Evolutionary conservation across 768 basidiomycete species (phyloP).

Genomic region (Termitomyces sp.): DNA sequence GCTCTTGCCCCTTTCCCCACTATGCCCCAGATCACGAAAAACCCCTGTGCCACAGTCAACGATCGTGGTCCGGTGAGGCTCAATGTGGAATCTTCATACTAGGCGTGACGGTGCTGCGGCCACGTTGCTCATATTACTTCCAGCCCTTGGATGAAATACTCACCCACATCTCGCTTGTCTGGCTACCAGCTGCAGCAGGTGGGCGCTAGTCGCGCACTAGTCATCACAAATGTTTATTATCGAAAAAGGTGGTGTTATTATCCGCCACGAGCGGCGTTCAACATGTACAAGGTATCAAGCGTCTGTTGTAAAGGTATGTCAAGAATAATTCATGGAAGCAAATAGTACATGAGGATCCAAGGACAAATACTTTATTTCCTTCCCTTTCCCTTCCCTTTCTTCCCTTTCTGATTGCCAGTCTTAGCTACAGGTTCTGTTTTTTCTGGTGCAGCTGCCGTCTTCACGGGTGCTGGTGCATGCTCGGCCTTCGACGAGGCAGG

Average conservation of each 20-base stretch:
- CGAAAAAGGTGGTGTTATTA: conserved; percentile 6
- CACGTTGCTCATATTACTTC: conserved; percentile 8
- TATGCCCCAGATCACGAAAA: conserved; percentile 5
- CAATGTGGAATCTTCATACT: not conserved
- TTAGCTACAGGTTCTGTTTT: conserved; percentile 14
- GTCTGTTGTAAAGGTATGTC: conserved; percentile 7
- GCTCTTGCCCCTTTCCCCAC: not conserved
- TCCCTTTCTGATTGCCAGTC: conserved; percentile 15
- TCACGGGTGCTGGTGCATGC: not conserved
- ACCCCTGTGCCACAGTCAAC: not conserved
- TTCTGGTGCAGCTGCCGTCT: conserved; percentile 4
- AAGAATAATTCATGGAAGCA: conserved; percentile 14
- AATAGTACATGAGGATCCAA: conserved; percentile 1
- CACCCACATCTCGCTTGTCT: not conserved
- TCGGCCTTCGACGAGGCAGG: conserved; percentile 1
- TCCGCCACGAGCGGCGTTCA: not conserved
- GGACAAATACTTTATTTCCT: conserved; percentile 5
- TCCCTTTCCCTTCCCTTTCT: conserved; percentile 17
- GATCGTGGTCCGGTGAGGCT: not conserved
- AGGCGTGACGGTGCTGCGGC: not conserved
- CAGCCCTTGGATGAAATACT: not conserved
- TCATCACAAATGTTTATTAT: not conserved
- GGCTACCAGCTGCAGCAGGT: not conserved
- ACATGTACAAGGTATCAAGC: conserved; percentile 8
- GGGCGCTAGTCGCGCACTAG: too few relatives aligned